A percentile compares a stretch with the other conserved stretches of the same genome.
Evolutionary conservation across 345 rosid genomes (phyloP).

Genomic region (Erysimum cheiranthoides): DNA sequence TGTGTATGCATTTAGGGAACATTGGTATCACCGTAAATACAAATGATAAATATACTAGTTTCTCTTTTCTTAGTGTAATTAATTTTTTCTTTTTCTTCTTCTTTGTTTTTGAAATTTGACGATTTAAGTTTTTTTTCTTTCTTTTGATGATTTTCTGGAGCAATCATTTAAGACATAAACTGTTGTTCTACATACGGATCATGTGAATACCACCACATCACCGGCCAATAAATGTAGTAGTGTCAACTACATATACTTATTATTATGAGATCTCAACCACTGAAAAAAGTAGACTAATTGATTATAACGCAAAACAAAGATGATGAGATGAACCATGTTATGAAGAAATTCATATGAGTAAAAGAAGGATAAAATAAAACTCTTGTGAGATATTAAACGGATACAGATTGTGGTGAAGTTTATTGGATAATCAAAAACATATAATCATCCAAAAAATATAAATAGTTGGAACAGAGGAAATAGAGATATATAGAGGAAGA

Average conservation of each 20-base stretch:
- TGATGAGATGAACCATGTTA: conserved; percentile 1
- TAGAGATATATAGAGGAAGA: not conserved
- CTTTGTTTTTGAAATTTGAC: not conserved
- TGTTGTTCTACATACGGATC: not conserved
- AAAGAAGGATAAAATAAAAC: not conserved
- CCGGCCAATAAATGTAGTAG: conserved; percentile 11
- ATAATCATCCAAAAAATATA: not conserved
- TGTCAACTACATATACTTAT: not conserved
- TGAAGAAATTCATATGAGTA: not conserved
- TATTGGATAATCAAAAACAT: not conserved
- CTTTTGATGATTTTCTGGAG: not conserved
- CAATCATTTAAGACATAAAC: not conserved
- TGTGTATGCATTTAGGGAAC: not conserved
- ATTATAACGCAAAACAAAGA: conserved; percentile 8
- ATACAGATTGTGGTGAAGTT: conserved; percentile 4
- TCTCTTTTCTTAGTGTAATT: not conserved
- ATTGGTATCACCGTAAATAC: not conserved
- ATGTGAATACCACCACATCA: conserved; percentile 27
- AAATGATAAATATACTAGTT: not conserved
- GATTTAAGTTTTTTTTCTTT: not conserved
- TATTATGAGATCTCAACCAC: conserved; percentile 9
- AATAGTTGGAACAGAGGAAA: not conserved
- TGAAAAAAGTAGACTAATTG: not conserved
- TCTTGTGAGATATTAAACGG: not conserved
- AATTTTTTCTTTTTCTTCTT: not conserved